These are phyloP conservation scores for Flaveria floridana DNA, from an alignment of 140 eudicot species.

Conservation along the genomic window DNA sequence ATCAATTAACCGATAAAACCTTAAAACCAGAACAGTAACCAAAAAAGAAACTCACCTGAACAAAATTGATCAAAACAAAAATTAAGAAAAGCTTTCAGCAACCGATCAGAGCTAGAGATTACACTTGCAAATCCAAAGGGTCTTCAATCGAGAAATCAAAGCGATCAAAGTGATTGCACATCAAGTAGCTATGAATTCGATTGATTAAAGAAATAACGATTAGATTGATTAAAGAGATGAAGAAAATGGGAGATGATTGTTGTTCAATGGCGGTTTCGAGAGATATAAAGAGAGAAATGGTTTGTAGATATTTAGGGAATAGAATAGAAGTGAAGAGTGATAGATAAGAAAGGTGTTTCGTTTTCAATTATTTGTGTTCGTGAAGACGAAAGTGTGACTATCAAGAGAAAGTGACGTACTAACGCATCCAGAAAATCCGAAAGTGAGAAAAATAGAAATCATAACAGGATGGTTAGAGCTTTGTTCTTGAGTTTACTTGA, in stretches of 20 bases:
- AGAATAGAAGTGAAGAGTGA: not conserved
- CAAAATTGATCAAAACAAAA: conserved; percentile 16
- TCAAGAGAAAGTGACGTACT: conserved; percentile 24
- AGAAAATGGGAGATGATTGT: conserved; percentile 22
- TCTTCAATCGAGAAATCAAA: conserved; percentile 26
- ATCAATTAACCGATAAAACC: not conserved
- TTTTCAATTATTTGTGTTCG: conserved; percentile 32
- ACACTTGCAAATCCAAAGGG: conserved; percentile 6
- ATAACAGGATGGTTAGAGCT: too few relatives aligned
- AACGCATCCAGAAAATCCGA: not conserved
- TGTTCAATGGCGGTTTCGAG: conserved; percentile 31
- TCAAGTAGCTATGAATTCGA: conserved; percentile 23
- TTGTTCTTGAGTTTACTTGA: too few relatives aligned
- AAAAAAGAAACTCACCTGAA: conserved; percentile 13
- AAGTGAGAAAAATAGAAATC: too few relatives aligned
- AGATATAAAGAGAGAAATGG: conserved; percentile 17
- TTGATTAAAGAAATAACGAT: not conserved
- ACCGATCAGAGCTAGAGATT: conserved; percentile 28
- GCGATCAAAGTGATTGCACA: conserved; percentile 28
- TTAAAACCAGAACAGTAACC: not conserved
- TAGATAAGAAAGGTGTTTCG: not conserved
- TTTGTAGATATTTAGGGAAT: conserved; percentile 20
- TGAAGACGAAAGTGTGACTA: conserved; percentile 34
- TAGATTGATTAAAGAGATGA: conserved; percentile 10
- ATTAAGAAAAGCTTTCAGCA: not conserved